Evolutionary conservation across 1,284 basidiomycete species (phyloP).

Genomic region (Pseudozyma sp.): DNA sequence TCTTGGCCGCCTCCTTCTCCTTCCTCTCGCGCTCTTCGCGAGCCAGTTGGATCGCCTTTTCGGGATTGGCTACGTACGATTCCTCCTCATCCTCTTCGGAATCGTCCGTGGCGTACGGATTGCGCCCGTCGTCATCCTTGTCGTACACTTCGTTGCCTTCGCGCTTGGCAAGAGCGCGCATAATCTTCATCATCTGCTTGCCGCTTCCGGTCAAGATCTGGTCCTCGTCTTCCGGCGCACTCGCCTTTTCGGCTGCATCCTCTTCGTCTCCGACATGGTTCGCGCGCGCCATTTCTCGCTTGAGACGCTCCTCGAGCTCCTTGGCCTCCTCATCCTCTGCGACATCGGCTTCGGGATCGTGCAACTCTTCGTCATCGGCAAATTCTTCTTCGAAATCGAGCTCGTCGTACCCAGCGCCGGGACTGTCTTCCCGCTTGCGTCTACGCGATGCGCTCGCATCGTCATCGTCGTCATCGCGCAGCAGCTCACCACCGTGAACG

Average conservation of each 20-base stretch:
- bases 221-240: constrained; percentile 53
- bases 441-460: constrained; percentile 17
- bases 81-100: constrained; percentile 65
- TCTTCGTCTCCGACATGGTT: constrained; percentile 59
- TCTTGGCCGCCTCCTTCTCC: constrained; percentile 50
- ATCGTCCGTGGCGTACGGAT: constrained; percentile 63
- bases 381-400: constrained; percentile 67
- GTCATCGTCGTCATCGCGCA: constrained; percentile 53
- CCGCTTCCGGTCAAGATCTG: constrained; percentile 64
- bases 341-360: constrained; percentile 46
- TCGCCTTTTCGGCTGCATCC: constrained; percentile 44
- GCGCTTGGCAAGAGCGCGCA: constrained; percentile 62
- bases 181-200: constrained; percentile 68
- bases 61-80: constrained; percentile 65
- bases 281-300: constrained; percentile 67
- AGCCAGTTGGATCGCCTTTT: constrained; percentile 64
- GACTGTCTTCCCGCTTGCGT: constrained; percentile 44
- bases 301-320: constrained; percentile 66
- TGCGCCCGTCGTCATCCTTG: constrained; percentile 64
- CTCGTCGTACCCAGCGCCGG: constrained; percentile 58
- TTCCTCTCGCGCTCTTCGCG: constrained; percentile 62
- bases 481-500: constrained; percentile 50
- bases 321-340: constrained; percentile 63
- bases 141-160: constrained; percentile 66
- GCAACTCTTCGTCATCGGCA: constrained; percentile 65